These are phyloP conservation scores for Lyophyllum semitale DNA, from an alignment of 768 basidiomycete genomes.

Conservation along the genomic window DNA sequence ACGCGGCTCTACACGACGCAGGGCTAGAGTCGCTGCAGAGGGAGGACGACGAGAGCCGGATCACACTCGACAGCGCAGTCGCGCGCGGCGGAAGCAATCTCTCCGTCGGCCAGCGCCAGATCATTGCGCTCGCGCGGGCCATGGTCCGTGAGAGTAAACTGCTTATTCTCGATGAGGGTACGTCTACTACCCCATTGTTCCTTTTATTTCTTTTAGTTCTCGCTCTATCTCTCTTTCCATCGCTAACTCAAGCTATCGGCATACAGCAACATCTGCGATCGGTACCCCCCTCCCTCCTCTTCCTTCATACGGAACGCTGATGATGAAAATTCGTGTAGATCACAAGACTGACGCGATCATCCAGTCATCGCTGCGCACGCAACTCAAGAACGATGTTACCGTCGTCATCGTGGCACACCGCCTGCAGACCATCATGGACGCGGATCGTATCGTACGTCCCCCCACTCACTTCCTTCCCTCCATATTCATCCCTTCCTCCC, in stretches of 20 bases:
- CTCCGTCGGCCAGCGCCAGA: conserved; percentile 77
- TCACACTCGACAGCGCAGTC: conserved; percentile 46
- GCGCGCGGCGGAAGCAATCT: conserved; percentile 65
- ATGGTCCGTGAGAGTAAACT: conserved; percentile 58
- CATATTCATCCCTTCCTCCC: not conserved
- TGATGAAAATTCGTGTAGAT: conserved; percentile 29
- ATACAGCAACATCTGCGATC: conserved; percentile 44
- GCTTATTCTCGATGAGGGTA: conserved; percentile 63
- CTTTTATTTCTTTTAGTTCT: conserved; percentile 26
- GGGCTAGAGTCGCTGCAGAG: conserved; percentile 38
- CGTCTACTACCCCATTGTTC: conserved; percentile 27
- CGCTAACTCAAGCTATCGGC: too few relatives aligned
- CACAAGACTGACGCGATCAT: conserved; percentile 67
- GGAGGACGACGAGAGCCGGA: conserved; percentile 45
- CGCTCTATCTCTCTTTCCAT: conserved; percentile 31
- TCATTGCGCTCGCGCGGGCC: conserved; percentile 66
- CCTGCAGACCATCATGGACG: conserved; percentile 67
- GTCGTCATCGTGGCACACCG: conserved; percentile 71
- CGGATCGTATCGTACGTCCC: conserved; percentile 48
- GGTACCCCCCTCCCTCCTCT: conserved; percentile 29
- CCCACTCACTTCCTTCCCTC: not conserved
- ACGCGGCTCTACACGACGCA: conserved; percentile 39
- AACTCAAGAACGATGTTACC: conserved; percentile 60
- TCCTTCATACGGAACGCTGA: not conserved
- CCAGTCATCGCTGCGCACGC: conserved; percentile 64